A percentile compares a stretch with the other conserved stretches of the same genome.
phyloP scores from a whole-genome alignment of 345 rosid genomes.

The Populus tremula region DNA sequence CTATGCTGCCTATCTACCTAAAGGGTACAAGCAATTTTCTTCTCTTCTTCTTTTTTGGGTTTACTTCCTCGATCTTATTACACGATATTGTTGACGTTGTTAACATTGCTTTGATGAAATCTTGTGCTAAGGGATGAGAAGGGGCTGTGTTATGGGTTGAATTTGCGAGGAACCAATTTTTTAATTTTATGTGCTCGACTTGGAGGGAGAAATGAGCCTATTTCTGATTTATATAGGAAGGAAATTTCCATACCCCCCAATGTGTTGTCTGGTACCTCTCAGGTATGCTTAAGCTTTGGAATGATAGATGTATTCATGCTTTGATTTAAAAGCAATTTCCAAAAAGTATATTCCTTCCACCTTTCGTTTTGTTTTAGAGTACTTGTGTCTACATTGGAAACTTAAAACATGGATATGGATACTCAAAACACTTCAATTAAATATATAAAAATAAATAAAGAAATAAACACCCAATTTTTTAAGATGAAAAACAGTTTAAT shows the following conservation, averaged over 20 bases:
- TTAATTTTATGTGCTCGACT: constrained; percentile 44
- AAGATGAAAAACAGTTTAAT: too few species aligned
- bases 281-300: constrained; percentile 28
- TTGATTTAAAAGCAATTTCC: too few species aligned
- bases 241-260: constrained; percentile 47
- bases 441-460: too few species aligned
- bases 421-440: too few species aligned
- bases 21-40: constrained; percentile 35
- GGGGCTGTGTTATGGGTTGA: constrained; percentile 57
- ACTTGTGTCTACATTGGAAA: too few species aligned
- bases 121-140: constrained; percentile 41
- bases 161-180: constrained; percentile 43
- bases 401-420: too few species aligned
- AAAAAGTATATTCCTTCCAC: too few species aligned
- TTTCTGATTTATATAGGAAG: constrained; percentile 44
- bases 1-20: constrained; percentile 43
- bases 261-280: constrained; percentile 33
- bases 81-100: background rate
- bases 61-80: background rate
- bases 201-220: constrained; percentile 49
- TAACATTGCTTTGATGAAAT: background rate
- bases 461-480: too few species aligned
- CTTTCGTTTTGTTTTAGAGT: too few species aligned
- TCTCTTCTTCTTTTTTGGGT: too few species aligned
- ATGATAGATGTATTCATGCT: background rate